Evolutionary conservation across 495 filamentous ascomycete genomes (phyloP), one percentile per base, ranked within the genome.

Genomic region (Staphylotrichum longicolle): DNA sequence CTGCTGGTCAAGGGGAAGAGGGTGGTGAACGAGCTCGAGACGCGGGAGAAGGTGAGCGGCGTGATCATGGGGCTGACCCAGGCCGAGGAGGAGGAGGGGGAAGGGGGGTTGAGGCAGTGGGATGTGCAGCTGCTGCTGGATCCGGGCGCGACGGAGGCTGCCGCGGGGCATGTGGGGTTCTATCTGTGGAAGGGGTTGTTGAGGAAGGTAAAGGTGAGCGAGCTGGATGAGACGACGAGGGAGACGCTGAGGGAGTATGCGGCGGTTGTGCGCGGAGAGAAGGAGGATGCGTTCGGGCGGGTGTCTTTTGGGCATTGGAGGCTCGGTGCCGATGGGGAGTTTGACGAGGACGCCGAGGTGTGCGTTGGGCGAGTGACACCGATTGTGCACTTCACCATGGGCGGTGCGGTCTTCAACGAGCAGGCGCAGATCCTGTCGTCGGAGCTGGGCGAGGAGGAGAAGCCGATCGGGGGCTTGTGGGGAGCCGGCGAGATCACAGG

Each of bases 341-440:
- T 53, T 7, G 74, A 75, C 40, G 63, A 76, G 12, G 81, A 83
- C 0, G 74, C 77, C 0, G 76, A 81, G 52, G 76, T 85, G 0
- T 83, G 77, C 62, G 71, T 86, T 0, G 84, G 83, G 6, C 73
- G 66, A 12, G 79, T 87, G 4, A 87, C 84, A 51, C 84, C 84
- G 0, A 82, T 86, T 2, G 74, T 81, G 12, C 84, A 87, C 58
- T 87, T 85, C 58, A 85, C 82, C 14, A 85, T 85, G 82, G 81
- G 82, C 7, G 82, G 82, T 5, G 80, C 76, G 14, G 70, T 77
- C 6, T 77, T 83, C 52, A 76, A 82, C 62, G 65, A 74, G 50
- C 64, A 72, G 33, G 69, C 70, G 3, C 74, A 77, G 59, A 73
- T 83, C 9, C 58, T 83, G 10, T 66, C 67, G 34, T 66, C 68